Base-by-base conservation (phyloP, 2,329 filamentous ascomycete species). In the Xylariaceae sp. region DNA sequence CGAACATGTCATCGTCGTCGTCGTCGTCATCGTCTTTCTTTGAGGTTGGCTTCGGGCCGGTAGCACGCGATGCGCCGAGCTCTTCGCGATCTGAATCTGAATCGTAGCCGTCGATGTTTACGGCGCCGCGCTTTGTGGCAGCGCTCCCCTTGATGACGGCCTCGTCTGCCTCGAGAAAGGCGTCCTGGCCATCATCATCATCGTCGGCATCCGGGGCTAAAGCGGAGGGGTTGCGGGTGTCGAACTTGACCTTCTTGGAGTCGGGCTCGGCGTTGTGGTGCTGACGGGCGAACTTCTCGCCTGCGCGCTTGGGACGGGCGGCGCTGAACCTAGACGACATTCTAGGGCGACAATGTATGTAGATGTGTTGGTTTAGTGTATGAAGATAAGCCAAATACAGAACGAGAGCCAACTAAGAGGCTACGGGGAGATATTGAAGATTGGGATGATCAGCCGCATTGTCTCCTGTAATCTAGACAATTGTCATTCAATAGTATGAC, bases 21-120 rank as follows among this genome's bases (percentile, higher is more conserved):
- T 88, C 85, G 11, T 81, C 77, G n/a, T 76, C 74, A 39, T 74
- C 73, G 16, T 60, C 71, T 16, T 66, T 78, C 70, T 51, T 66
- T 56, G 39, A 46, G 28, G 60, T 63, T 44, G 59, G 47, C 47
- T 60, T 66, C 6, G 56, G 53, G 39, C 59, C 67, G 31, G 61
- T 57, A 33, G 48, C 46, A n/a, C 56, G 63, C 9, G 63, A 51
- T 2, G 56, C 54, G 51, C 74, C 74, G 28, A 71, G 66, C 61
- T 73, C 72, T 66, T 97, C 94, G 59, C 95, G 93, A 47, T 88
- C 83, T 2, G 93, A 96, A 71, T 99, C 94, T 10, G 88, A 94
- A 62, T 97, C 93, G 73, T 97, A 99, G 46, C 94, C 94, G 66
- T 97, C 94, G 39, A 99, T 84, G 65, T 97, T 97, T 50, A 99